Evolutionary conservation across 2,329 filamentous ascomycete species (phyloP).

Genomic region (Neocatenulostroma microsporum): DNA sequence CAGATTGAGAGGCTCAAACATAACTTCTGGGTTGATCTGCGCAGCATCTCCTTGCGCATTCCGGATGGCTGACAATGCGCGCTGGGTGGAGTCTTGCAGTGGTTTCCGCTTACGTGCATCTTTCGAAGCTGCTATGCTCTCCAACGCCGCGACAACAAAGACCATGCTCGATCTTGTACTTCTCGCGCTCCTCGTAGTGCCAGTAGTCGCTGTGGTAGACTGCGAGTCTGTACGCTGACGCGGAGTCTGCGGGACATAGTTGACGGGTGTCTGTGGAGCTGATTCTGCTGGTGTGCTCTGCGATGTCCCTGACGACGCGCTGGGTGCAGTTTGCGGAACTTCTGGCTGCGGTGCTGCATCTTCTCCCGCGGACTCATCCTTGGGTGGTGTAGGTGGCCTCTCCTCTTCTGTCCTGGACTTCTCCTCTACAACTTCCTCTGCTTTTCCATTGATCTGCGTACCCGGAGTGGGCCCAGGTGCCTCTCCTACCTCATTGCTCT

Average conservation of each 20-base stretch:
- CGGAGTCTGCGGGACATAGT: slow-evolving; percentile 6
- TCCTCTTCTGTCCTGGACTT: too few species aligned
- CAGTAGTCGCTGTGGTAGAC: slow-evolving; percentile 43
- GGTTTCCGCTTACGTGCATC: slow-evolving; percentile 83
- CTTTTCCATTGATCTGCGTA: too few species aligned
- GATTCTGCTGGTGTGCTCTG: slow-evolving; percentile 7
- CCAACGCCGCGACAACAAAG: slow-evolving; percentile 88
- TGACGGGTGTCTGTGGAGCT: slow-evolving; percentile 13
- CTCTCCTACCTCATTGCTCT: slow-evolving; percentile 8
- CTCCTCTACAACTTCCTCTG: slow-evolving; percentile 7
- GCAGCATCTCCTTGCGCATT: slow-evolving; percentile 61
- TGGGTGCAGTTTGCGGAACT: too few species aligned
- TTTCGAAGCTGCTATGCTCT: slow-evolving; percentile 83
- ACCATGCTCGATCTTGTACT: slow-evolving; percentile 85
- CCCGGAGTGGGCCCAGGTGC: too few species aligned
- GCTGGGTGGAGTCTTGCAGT: slow-evolving; percentile 71
- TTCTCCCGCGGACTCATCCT: too few species aligned
- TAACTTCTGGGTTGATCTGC: slow-evolving; percentile 78
- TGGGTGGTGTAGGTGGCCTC: slow-evolving; percentile 5
- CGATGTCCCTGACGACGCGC: too few species aligned
- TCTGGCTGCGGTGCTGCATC: too few species aligned
- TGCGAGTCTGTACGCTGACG: slow-evolving; percentile 53
- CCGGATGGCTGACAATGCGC: slow-evolving; percentile 78
- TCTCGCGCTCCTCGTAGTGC: slow-evolving; percentile 38
- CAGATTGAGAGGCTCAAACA: slow-evolving; percentile 84